phyloP scores from a whole-genome alignment of 192 early-diverging fungal species.

The Ambispora gerdemannii region DNA sequence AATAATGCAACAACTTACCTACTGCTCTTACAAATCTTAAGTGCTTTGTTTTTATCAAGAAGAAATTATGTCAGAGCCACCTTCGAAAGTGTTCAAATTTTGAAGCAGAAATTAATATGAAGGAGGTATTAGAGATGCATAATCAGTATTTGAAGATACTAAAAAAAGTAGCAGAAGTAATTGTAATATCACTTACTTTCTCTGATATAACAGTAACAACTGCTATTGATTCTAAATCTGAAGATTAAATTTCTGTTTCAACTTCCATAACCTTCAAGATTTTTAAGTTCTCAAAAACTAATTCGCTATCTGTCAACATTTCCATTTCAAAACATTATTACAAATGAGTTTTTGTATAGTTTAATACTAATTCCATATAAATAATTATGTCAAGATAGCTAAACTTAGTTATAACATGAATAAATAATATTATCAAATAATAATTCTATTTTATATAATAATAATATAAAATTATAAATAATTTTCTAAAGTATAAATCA shows the following conservation, averaged over 20 bases:
- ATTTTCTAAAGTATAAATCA: too few relatives aligned
- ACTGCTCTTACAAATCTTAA: background rate
- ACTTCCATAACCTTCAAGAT: background rate
- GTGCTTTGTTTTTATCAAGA: background rate
- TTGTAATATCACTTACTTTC: background rate
- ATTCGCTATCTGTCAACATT: too few relatives aligned
- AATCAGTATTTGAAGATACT: background rate
- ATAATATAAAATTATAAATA: too few relatives aligned
- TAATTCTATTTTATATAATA: too few relatives aligned
- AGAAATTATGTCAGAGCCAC: background rate
- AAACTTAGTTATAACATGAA: too few relatives aligned
- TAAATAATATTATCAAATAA: too few relatives aligned
- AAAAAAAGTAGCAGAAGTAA: background rate
- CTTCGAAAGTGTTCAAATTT: background rate
- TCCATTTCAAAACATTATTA: too few relatives aligned
- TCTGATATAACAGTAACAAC: background rate
- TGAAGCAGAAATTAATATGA: background rate
- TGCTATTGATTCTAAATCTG: background rate
- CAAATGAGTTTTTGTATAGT: too few relatives aligned
- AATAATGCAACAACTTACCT: too few relatives aligned
- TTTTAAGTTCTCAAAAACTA: background rate
- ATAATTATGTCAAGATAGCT: too few relatives aligned
- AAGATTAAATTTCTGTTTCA: background rate
- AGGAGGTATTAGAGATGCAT: background rate
- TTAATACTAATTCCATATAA: too few relatives aligned